A percentile compares a stretch with the other conserved stretches of the same genome.
These are phyloP conservation scores for Fistulina hepatica DNA, from an alignment of 1,284 basidiomycete species.

Conservation along the genomic window DNA sequence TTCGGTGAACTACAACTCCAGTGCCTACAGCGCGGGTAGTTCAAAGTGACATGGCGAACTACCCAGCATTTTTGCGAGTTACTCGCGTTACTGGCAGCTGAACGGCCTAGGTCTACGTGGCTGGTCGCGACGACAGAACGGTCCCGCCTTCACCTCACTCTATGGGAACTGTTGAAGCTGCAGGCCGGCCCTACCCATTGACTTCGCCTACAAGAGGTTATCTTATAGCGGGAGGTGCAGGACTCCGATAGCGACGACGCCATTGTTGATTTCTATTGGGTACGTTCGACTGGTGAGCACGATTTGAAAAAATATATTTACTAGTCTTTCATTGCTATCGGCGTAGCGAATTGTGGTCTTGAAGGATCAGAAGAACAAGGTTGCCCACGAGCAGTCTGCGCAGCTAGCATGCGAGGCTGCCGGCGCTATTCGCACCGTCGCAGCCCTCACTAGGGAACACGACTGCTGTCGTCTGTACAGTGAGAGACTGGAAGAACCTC, in stretches of 20 bases:
- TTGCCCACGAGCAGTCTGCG: conserved; percentile 73
- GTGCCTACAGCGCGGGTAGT: too few species aligned
- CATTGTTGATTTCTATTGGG: conserved; percentile 74
- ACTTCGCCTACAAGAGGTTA: too few species aligned
- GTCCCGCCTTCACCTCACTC: too few species aligned
- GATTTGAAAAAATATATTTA: not conserved
- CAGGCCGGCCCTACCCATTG: too few species aligned
- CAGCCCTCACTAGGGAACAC: conserved; percentile 78
- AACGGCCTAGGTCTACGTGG: too few species aligned
- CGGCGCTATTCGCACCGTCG: conserved; percentile 86
- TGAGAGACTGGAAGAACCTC: conserved; percentile 60
- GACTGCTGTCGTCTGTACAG: conserved; percentile 70
- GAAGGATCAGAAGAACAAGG: conserved; percentile 84
- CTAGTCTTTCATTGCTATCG: not conserved
- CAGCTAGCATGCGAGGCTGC: conserved; percentile 92
- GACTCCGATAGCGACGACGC: conserved; percentile 82
- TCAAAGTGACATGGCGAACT: too few species aligned
- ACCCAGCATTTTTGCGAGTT: too few species aligned
- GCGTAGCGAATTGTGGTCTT: conserved; percentile 64
- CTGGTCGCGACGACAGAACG: too few species aligned
- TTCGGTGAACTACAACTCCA: too few species aligned
- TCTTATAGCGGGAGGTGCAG: too few species aligned
- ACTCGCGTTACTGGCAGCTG: too few species aligned
- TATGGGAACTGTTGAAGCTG: too few species aligned
- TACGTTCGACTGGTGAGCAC: conserved; percentile 70